Evolutionary conservation across 208 protist species (phyloP).

Genomic region (Zelonia costaricensis): DNA sequence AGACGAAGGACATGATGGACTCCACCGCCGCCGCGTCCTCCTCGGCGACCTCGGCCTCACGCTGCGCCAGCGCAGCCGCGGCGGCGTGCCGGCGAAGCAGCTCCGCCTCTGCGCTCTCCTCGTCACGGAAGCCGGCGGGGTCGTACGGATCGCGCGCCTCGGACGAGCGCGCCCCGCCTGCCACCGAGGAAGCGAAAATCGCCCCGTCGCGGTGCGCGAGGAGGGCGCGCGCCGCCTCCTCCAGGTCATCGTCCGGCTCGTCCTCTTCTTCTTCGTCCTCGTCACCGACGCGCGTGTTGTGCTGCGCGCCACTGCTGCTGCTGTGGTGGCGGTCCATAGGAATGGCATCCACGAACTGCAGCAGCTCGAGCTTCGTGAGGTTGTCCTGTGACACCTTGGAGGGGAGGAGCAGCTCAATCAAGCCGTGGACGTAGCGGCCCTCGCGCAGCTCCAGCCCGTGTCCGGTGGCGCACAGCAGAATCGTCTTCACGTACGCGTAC

Average conservation of each 20-base stretch:
- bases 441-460: conserved; percentile 32
- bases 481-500: conserved; percentile 75
- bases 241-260: conserved; percentile 15
- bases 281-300: background rate
- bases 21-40: conserved; percentile 22
- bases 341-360: conserved; percentile 65
- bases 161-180: no score
- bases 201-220: background rate
- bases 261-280: conserved; percentile 14
- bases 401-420: conserved; percentile 59
- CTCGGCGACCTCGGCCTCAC: conserved; percentile 4
- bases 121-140: no score
- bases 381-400: conserved; percentile 40
- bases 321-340: conserved; percentile 17
- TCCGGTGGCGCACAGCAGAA: conserved; percentile 61
- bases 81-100: background rate
- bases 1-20: conserved; percentile 47
- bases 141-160: no score
- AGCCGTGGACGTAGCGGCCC: conserved; percentile 55
- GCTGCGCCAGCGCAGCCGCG: background rate
- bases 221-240: background rate
- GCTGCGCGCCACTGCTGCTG: no score
- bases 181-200: no score
- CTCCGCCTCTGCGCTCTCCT: background rate
- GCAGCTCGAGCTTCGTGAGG: conserved; percentile 57